Evolutionary conservation across 176 grass and related monocot genomes (phyloP).

Genomic region (Triticum urartu): DNA sequence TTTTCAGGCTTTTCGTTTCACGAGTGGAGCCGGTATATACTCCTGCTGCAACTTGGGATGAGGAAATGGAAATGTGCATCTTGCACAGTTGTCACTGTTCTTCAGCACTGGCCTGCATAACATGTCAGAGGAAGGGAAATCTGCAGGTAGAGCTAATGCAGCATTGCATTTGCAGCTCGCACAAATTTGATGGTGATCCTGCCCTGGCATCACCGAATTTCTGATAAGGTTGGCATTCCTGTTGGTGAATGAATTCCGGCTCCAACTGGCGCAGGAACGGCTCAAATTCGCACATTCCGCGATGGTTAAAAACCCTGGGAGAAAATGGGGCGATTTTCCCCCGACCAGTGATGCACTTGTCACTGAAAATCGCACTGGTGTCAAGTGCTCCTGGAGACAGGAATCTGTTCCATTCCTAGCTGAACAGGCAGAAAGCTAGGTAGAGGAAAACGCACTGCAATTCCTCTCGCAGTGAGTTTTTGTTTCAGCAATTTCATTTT

Average conservation of each 20-base stretch:
- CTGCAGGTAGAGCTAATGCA: not conserved
- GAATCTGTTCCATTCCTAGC: not conserved
- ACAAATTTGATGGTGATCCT: slow-evolving; percentile 6
- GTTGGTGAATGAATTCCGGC: slow-evolving; percentile 11
- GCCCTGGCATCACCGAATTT: not conserved
- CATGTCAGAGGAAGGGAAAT: not conserved
- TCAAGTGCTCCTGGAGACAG: not conserved
- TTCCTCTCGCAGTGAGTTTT: not conserved
- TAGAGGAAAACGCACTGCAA: not conserved
- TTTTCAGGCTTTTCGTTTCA: not conserved
- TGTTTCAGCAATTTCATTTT: not conserved
- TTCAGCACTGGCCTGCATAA: not conserved
- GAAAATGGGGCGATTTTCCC: not conserved
- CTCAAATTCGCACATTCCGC: not conserved
- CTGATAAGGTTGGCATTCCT: slow-evolving; percentile 15
- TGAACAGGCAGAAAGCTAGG: slow-evolving; percentile 11
- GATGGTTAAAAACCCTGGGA: not conserved
- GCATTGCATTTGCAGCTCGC: not conserved
- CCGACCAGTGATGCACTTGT: slow-evolving; percentile 25
- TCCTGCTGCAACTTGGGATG: slow-evolving; percentile 11
- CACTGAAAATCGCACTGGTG: slow-evolving; percentile 13
- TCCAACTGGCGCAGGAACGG: slow-evolving; percentile 3
- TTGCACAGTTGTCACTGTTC: not conserved
- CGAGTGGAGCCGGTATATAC: slow-evolving; percentile 15
- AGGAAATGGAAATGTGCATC: slow-evolving; percentile 11